A percentile compares a stretch with the other conserved stretches of the same genome.
phyloP scores from a whole-genome alignment of 306 rosid species.

The Ceratonia siliqua region DNA sequence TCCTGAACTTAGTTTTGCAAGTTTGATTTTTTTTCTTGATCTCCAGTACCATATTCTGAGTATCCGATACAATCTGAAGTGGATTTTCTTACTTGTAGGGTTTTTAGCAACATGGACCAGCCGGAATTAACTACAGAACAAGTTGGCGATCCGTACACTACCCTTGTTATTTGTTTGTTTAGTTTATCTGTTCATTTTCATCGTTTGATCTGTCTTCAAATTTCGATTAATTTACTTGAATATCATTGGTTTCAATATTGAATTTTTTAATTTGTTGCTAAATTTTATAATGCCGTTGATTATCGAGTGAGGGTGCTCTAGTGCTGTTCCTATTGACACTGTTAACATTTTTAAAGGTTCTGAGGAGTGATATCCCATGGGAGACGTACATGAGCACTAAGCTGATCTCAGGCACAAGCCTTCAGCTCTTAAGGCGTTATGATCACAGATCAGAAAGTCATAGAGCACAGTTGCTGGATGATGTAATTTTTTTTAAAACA shows the following conservation, averaged over 20 bases:
- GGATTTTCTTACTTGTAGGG: background rate
- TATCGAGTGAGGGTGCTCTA: background rate
- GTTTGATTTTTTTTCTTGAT: background rate
- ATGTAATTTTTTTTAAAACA: slow-evolving; percentile 42
- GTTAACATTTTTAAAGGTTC: slow-evolving; percentile 46
- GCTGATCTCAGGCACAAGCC: slow-evolving; percentile 76
- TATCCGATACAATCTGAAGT: slow-evolving; percentile 25
- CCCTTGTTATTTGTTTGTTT: background rate
- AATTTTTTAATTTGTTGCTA: background rate
- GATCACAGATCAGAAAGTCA: slow-evolving; percentile 72
- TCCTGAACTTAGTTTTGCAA: background rate
- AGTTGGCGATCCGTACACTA: slow-evolving; percentile 42
- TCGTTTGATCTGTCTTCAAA: slow-evolving; percentile 23
- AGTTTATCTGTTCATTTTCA: background rate
- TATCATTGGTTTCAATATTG: background rate
- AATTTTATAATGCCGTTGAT: background rate
- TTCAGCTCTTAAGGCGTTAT: slow-evolving; percentile 86
- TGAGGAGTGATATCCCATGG: slow-evolving; percentile 86
- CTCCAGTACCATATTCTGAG: slow-evolving; percentile 1
- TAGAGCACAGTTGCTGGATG: slow-evolving; percentile 71
- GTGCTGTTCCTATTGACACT: background rate
- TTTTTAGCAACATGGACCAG: slow-evolving; percentile 45
- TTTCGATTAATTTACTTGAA: slow-evolving; percentile 3
- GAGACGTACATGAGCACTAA: slow-evolving; percentile 79
- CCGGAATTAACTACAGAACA: slow-evolving; percentile 70